Percentiles rank a stretch among this genome's conserved stretches.
Evolutionary conservation across 108 stramenopile species (phyloP).

Genomic region (Fistulifera solaris): DNA sequence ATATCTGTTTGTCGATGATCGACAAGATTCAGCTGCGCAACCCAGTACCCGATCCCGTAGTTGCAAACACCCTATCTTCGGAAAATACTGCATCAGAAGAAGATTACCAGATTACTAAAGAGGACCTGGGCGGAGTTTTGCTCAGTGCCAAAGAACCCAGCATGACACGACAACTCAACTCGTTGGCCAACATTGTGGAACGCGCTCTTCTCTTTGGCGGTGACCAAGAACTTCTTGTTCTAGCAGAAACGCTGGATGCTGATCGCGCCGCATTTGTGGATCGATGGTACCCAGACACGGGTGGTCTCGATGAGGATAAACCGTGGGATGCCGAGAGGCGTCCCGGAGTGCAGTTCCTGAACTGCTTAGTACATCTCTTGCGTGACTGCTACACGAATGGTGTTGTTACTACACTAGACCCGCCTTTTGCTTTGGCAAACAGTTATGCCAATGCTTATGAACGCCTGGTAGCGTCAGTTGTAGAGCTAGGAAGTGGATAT

Average conservation of each 20-base stretch:
- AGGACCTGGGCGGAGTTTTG: conserved; percentile 66
- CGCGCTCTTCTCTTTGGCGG: conserved; percentile 74
- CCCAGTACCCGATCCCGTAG: neutral
- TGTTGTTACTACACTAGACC: conserved; percentile 44
- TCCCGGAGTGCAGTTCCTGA: conserved; percentile 73
- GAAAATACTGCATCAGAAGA: neutral
- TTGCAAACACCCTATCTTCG: neutral
- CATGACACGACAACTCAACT: conserved; percentile 82
- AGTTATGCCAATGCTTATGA: conserved; percentile 71
- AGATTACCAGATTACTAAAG: conserved; percentile 1
- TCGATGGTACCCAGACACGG: conserved; percentile 65
- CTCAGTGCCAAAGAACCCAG: conserved; percentile 66
- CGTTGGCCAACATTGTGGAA: conserved; percentile 68
- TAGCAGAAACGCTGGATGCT: conserved; percentile 70
- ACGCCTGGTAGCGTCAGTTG: conserved; percentile 51
- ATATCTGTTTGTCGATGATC: conserved; percentile 76
- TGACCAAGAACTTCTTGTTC: conserved; percentile 67
- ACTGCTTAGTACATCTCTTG: conserved; percentile 53
- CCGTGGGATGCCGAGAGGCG: conserved; percentile 39
- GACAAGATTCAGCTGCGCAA: conserved; percentile 39
- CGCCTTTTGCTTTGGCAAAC: conserved; percentile 40
- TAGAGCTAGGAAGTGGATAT: conserved; percentile 77
- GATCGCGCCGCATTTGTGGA: conserved; percentile 64
- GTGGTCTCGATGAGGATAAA: conserved; percentile 1
- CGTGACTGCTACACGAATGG: conserved; percentile 61